Conservation (phyloP, 1,139 yeast species). For the Debaryomyces coudertii region DNA sequence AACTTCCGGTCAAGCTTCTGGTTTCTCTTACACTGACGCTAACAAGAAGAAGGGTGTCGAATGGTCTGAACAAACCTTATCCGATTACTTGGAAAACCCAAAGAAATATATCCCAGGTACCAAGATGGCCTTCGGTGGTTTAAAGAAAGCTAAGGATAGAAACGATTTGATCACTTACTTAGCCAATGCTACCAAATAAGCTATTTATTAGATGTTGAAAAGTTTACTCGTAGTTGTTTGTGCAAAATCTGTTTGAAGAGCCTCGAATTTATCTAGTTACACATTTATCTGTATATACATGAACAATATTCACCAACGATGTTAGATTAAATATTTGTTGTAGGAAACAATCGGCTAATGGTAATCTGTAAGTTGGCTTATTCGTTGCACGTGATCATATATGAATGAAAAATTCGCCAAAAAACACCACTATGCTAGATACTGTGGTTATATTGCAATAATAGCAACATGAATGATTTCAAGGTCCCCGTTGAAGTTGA, state of each 20-base stretch:
- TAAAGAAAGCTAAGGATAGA: constrained; percentile 99
- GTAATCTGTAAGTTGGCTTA: neutral
- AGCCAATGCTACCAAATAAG: constrained; percentile 71
- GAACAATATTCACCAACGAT: constrained; percentile 5
- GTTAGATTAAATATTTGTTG: constrained; percentile 3
- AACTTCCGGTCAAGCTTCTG: constrained; percentile 87
- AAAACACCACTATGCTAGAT: neutral
- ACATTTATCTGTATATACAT: constrained; percentile 8
- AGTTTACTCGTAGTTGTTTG: constrained; percentile 2
- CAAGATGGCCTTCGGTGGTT: constrained; percentile 99
- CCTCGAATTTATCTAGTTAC: constrained; percentile 1
- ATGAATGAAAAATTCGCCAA: constrained; percentile 4
- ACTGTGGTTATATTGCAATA: neutral
- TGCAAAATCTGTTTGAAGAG: neutral
- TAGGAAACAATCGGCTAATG: neutral
- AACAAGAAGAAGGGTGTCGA: constrained; percentile 92
- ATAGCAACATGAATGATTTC: constrained; percentile 29
- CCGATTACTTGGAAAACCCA: constrained; percentile 98
- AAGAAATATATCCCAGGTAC: constrained; percentile 99
- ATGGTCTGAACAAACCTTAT: constrained; percentile 88
- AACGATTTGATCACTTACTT: constrained; percentile 93
- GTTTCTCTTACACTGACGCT: constrained; percentile 97
- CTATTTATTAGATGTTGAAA: constrained; percentile 6
- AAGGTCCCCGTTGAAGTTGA: constrained; percentile 84
- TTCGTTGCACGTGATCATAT: neutral